phyloP scores from a whole-genome alignment of 768 basidiomycete genomes.

The Amanita phalloides region DNA sequence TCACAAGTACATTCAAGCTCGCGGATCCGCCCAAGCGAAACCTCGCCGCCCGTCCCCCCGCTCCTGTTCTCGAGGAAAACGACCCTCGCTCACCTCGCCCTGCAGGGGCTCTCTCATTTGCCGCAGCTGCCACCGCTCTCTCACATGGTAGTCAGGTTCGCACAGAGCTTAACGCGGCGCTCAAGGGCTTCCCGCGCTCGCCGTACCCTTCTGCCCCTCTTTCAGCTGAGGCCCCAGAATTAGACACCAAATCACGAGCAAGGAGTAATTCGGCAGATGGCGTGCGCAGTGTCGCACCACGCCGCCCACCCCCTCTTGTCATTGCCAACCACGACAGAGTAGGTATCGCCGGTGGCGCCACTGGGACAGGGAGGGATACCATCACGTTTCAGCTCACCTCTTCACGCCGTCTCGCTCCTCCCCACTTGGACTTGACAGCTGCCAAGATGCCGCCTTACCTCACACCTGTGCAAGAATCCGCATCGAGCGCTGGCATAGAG shows the following conservation, averaged over 20 bases:
- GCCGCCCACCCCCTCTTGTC: too few species aligned
- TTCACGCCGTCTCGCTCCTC: slow-evolving; percentile 5
- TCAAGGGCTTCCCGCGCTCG: slow-evolving; percentile 28
- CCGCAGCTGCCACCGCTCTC: slow-evolving; percentile 8
- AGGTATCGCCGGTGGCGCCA: neutral
- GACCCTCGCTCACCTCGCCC: slow-evolving; percentile 31
- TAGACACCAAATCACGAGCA: slow-evolving; percentile 11
- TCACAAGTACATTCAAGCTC: slow-evolving; percentile 22
- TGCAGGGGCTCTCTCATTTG: slow-evolving; percentile 9
- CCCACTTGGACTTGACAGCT: neutral
- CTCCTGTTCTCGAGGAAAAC: slow-evolving; percentile 12
- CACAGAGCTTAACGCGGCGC: slow-evolving; percentile 16
- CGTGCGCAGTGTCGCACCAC: neutral
- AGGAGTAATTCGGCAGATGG: neutral
- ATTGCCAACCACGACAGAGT: too few species aligned
- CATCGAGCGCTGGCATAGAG: neutral
- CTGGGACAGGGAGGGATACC: slow-evolving; percentile 8
- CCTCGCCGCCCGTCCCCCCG: too few species aligned
- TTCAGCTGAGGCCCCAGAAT: slow-evolving; percentile 10
- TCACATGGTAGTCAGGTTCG: slow-evolving; percentile 6
- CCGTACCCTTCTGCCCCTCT: slow-evolving; percentile 28
- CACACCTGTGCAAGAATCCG: neutral
- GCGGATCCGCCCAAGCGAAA: slow-evolving; percentile 20
- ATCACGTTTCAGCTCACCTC: slow-evolving; percentile 2
- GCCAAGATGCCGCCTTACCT: neutral